Base-by-base conservation (phyloP, 75 land plant species). In the Pinus taeda region DNA sequence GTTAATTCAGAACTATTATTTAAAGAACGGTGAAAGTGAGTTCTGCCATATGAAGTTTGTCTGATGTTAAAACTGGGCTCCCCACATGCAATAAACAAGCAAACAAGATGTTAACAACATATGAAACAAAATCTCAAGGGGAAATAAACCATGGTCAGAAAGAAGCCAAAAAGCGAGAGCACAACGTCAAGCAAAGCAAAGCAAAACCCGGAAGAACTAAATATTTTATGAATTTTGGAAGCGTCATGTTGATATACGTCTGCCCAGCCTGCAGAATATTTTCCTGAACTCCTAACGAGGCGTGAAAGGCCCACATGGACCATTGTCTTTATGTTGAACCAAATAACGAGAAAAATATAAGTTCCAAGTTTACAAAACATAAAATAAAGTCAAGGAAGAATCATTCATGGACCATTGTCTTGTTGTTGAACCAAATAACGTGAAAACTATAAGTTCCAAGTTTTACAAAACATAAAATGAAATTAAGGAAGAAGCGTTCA, bases 251-350 rank as follows among this genome's bases (percentile, higher is more conserved):
- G 60, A 80, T 89, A 12, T 87, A 92, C 69, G 80, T 87, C 26
- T 93, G 96, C 79, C 96, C 96, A 73, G 93, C 90, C 60, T 26
- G 26, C 26, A 26, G 26, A 26, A 26, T 0, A 26, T 26, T 26
- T 26, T 26, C 26, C 26, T 26, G 90, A 12, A 79, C 91, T 24
- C 90, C 93, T 3, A 90, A 90, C 75, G 90, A 91, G 29, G 88
- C 96, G 15, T 83, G 90, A 80, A 93, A 93, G 84, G 93, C 93
- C 42, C 96, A 93, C 71, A 93, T 90, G n/a, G 93, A 93, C 78
- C 96, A 90, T 71, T 90, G 96, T 75, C 85, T 93, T 69, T 26
- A 26, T 26, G 26, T 26, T 26, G 26, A 26, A 26, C 26, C 26
- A 26, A 26, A 26, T 26, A 26, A 26, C 26, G 26, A 26, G 26